Conservation (phyloP, 192 early-diverging fungal species). For the Backusella tuberculispora region DNA sequence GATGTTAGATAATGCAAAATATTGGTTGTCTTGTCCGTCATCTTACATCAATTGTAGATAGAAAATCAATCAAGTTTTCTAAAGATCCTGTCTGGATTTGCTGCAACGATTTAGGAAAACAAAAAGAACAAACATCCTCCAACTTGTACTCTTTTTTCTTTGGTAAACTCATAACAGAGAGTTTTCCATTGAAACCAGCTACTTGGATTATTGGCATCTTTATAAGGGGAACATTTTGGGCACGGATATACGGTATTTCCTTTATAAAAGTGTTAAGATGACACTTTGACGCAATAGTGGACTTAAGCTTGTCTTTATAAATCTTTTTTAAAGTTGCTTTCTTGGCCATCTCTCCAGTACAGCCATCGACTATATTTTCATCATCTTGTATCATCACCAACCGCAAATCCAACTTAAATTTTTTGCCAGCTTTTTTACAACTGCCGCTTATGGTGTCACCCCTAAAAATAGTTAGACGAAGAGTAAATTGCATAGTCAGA, state of each 20-base stretch:
- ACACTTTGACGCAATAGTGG: constrained; percentile 17
- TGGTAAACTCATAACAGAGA: constrained; percentile 1
- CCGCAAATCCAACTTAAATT: not conserved
- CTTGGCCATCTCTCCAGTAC: constrained; percentile 18
- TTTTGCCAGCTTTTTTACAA: not conserved
- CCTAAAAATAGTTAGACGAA: not conserved
- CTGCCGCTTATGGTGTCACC: constrained; percentile 1
- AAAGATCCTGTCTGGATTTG: constrained; percentile 13
- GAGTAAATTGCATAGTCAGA: not conserved
- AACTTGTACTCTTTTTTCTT: constrained; percentile 19
- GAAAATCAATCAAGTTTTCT: constrained; percentile 23
- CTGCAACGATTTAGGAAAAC: not conserved
- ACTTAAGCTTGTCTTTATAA: constrained; percentile 15
- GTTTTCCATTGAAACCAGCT: constrained; percentile 6
- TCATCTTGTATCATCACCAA: constrained; percentile 13
- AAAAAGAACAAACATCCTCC: constrained; percentile 19
- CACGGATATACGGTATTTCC: constrained; percentile 14
- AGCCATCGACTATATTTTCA: constrained; percentile 13
- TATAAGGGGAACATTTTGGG: constrained; percentile 23
- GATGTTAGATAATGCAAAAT: not conserved
- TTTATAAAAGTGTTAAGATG: constrained; percentile 24
- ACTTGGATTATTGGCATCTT: constrained; percentile 22
- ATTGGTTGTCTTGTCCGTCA: constrained; percentile 20
- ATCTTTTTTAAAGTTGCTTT: constrained; percentile 14
- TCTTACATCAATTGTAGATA: constrained; percentile 19